Evolutionary conservation across 108 stramenopile species (phyloP), one percentile per base, ranked within the genome.

Genomic region (Pelagomonas calceolata): DNA sequence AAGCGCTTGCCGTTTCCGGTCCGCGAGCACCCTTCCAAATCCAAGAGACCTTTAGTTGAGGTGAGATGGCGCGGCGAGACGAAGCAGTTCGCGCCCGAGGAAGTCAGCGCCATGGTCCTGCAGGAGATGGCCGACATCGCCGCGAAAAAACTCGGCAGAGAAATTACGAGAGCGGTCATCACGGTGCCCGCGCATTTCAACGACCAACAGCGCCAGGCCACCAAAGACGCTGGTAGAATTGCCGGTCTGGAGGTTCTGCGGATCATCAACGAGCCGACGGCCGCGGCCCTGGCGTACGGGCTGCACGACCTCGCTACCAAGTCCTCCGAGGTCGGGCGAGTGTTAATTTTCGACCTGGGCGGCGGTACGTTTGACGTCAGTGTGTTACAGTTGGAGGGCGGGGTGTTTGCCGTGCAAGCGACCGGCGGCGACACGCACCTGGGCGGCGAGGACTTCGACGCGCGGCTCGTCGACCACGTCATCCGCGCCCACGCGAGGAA

Each of bases 371-470:
- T 88, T 69, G 87, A 88, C 81, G 87, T 88, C 4, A 75, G 81
- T 14, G 84, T 84, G 29, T 71, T 88, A 46, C 70, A 79, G 63
- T 85, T 86, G 83, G 82, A 86, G 76, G 68, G 65, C 30, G 85
- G 85, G 17, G 88, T 89, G 0, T 91, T 93, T 70, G 93, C 92
- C 73, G 93, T 93, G 43, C 82, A 90, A 76, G 90, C 92, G 34
- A 93, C 93, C 60, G 88, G 86, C 69, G 92, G 92, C 34, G 92
- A 94, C 76, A 93, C 92, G 32, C 93, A 92, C 69, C 76, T 92
- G 64, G 92, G 92, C 32, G 92, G 92, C n/a, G 91, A 91, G 85
- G 92, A 93, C 86, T 95, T 94, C 51, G 93, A 94, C 75, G 88
- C 92, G 76, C 73, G 85, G 65, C 73, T 93, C 46, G 85, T 94